Base-by-base conservation (phyloP, 495 filamentous ascomycete species). In the Tirmania nivea region DNA sequence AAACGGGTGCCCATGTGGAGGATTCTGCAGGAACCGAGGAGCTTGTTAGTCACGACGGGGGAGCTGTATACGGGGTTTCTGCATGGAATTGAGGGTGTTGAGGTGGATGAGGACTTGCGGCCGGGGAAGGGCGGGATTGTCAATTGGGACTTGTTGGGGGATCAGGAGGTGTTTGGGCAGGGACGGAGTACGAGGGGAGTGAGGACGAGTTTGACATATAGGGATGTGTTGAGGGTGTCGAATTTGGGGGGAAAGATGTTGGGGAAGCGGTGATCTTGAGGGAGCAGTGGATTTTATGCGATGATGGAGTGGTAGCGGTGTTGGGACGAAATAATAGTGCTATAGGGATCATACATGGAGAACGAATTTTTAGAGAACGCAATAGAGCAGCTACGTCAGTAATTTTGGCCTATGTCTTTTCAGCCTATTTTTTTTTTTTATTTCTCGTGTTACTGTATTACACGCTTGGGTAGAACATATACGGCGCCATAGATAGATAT, bases 151-250 rank as follows among this genome's bases (percentile, higher is more conserved):
- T 68, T 92, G 20, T 68, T 97, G 48, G 75, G 81, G 14, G 73
- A 83, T 35, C 68, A 69, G 16, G 68, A 71, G 12, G 54, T 47
- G n/a, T 85, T 80, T 63, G 57, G 60, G 35, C 63, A 64, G 20
- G 86, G 84, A 2, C 67, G 65, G 49, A 78, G 75, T 57, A 59
- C 73, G 58, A 75, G 90, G 51, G 66, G 69, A 58, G 84, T 76
- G 3, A 76, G 90, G 62, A 77, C 79, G 25, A 95, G 89, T 66
- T 70, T 96, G 57, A 97, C 90, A 9, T 96, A 86, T 72, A 76
- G 92, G 52, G 90, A 96, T 69, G 92, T 96, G 47, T 69, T 86
- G 54, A 89, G 83, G 64, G 86, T 94, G 48, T 80, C 79, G 5
- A 85, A 80, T 52, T 63, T 92, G 37, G 81, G 81, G 25, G 76